Evolutionary conservation across 2,329 filamentous ascomycete species (phyloP).

Genomic region (Aotearoamyces nothofagi): DNA sequence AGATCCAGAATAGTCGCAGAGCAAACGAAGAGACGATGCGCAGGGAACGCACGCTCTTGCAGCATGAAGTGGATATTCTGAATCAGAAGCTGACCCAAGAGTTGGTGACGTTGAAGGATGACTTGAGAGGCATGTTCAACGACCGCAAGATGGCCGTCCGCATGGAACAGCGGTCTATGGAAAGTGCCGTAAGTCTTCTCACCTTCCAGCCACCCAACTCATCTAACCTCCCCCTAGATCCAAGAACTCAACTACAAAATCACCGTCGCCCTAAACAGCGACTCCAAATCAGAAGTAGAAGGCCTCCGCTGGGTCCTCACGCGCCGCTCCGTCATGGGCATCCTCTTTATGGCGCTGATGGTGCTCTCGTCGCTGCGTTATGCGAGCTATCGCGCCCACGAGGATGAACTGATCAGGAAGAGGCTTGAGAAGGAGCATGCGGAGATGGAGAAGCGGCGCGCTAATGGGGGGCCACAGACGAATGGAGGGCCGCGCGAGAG

Average conservation of each 20-base stretch:
- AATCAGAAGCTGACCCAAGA: conserved; percentile 78
- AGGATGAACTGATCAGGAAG: conserved; percentile 14
- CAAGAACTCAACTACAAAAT: conserved; percentile 97
- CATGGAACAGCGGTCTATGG: conserved; percentile 73
- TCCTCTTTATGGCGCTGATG: conserved; percentile 48
- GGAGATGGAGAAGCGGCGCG: too few species aligned
- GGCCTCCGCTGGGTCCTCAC: conserved; percentile 76
- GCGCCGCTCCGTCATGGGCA: conserved; percentile 45
- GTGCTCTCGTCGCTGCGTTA: conserved; percentile 45
- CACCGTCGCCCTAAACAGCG: conserved; percentile 75
- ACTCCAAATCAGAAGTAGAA: conserved; percentile 85
- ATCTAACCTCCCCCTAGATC: conserved; percentile 34
- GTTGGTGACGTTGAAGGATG: conserved; percentile 66
- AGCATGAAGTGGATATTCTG: conserved; percentile 91
- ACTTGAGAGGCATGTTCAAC: conserved; percentile 90
- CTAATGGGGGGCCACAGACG: too few species aligned
- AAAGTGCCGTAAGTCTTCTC: conserved; percentile 49
- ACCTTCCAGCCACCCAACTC: conserved; percentile 1
- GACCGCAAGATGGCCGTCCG: conserved; percentile 86
- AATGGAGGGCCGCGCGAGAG: neutral
- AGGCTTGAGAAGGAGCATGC: too few species aligned
- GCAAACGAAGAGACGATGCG: conserved; percentile 68
- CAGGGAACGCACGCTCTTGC: conserved; percentile 68
- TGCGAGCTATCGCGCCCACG: conserved; percentile 32
- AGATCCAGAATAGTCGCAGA: conserved; percentile 65